phyloP scores from a whole-genome alignment of 371 early-diverging fungal genomes.

The Batkoa obscura region DNA sequence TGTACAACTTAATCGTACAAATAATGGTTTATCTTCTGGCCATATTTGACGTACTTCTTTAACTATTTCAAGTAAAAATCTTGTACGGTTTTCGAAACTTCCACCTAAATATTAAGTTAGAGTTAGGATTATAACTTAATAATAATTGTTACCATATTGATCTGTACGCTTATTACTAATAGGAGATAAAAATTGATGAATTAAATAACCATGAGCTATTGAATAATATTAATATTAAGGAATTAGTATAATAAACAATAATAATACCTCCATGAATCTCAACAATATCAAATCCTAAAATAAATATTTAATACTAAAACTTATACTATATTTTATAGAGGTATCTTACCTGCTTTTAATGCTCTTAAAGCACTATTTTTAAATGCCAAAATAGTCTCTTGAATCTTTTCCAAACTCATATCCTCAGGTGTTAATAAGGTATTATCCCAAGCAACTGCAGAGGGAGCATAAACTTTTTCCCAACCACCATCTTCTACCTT shows the following conservation, averaged over 20 bases:
- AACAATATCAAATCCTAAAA: conserved; percentile 45
- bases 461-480: conserved; percentile 54
- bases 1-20: conserved; percentile 54
- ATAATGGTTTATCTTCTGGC: conserved; percentile 60
- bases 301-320: not conserved
- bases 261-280: conserved; percentile 65
- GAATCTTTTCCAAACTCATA: conserved; percentile 39
- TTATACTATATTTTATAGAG: not conserved
- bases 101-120: conserved; percentile 21
- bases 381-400: conserved; percentile 31
- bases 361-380: conserved; percentile 48
- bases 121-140: not conserved
- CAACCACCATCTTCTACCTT: conserved; percentile 41
- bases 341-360: conserved; percentile 27
- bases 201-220: conserved; percentile 42
- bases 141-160: conserved; percentile 28
- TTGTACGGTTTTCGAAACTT: conserved; percentile 51
- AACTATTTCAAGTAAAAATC: conserved; percentile 43
- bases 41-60: conserved; percentile 40
- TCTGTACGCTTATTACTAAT: conserved; percentile 67
- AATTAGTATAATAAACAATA: conserved; percentile 13
- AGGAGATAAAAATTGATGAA: conserved; percentile 61
- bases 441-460: conserved; percentile 26
- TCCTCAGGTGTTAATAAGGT: conserved; percentile 29
- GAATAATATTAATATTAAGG: not conserved